These are phyloP conservation scores for Cymodocea nodosa DNA, from an alignment of 116 monocot genomes.

Conservation along the genomic window DNA sequence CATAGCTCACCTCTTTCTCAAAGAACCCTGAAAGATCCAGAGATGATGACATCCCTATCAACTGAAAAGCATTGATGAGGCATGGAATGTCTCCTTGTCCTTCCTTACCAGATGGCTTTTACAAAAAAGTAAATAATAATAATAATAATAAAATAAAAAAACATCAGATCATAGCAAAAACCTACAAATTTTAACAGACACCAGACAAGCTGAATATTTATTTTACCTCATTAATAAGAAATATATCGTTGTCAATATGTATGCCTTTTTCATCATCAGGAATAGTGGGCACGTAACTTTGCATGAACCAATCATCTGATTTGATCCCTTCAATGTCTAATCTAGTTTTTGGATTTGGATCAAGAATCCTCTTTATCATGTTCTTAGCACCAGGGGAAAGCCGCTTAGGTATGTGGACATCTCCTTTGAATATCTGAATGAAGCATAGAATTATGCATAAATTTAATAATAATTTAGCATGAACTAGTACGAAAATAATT, in stretches of 20 bases:
- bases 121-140: too few species aligned
- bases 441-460: too few species aligned
- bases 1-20: slow-evolving; percentile 65
- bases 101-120: slow-evolving; percentile 20
- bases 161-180: background rate
- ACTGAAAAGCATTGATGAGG: slow-evolving; percentile 79
- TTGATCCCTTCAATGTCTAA: slow-evolving; percentile 54
- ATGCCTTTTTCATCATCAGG: slow-evolving; percentile 35
- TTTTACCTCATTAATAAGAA: slow-evolving; percentile 36
- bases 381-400: slow-evolving; percentile 60
- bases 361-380: slow-evolving; percentile 71
- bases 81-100: slow-evolving; percentile 13
- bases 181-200: background rate
- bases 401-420: slow-evolving; percentile 56
- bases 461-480: too few species aligned
- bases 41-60: slow-evolving; percentile 90
- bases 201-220: background rate
- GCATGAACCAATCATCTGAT: slow-evolving; percentile 73
- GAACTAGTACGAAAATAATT: too few species aligned
- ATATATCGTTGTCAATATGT: slow-evolving; percentile 12
- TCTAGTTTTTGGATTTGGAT: slow-evolving; percentile 71
- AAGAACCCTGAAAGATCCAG: slow-evolving; percentile 98
- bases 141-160: too few species aligned
- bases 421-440: slow-evolving; percentile 64
- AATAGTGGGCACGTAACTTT: slow-evolving; percentile 47